Evolutionary conservation across 2,329 filamentous ascomycete genomes (phyloP), one percentile per base, ranked within the genome.

Genomic region (Lachnellula suecica): DNA sequence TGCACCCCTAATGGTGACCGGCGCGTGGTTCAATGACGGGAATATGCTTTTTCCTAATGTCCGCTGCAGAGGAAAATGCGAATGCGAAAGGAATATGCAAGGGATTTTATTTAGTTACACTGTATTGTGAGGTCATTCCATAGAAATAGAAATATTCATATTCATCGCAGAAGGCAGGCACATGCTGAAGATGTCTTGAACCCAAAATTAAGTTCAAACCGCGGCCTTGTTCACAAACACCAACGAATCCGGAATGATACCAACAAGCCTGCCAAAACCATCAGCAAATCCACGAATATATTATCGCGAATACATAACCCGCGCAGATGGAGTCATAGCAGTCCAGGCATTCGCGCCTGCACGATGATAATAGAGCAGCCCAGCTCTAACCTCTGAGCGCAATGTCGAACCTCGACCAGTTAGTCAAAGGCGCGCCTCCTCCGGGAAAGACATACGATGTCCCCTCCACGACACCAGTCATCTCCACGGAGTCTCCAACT

Each of bases 351-450:
- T 43, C 6, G 15, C 40, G 6, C 20, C 42, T 31, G 17, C 47
- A 45, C 29, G 46, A 59, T 61, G 56, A 61, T 53, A 53, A 45
- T 46, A 24, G 53, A 51, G 54, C 56, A 61, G 47, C 51, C 34
- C 41, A 19, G 13, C 31, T 24, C 22, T 38, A 41, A 52, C 47
- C 37, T 46, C 49, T n/a, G 24, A 54, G 52, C 54, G 51, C 52
- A 17, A 68, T 68, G 66, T 65, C 66, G 46, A 63, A 64, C 47
- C 58, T 70, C 24, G 92, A 97, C 74, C 91, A 91, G 65, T 82
- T 96, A 65, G 90, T 97, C 74, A 97, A 97, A 74, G 93, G 92
- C 66, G 87, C 90, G 45, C 88, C 91, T 53, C 76, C 84, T 53
- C 80, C 87, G 51, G 79, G 82, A 72, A 73, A 61, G 60, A 54